Evolutionary conservation across 73 alveolate species (phyloP).

Genomic region (Paramecium sonneborni): DNA sequence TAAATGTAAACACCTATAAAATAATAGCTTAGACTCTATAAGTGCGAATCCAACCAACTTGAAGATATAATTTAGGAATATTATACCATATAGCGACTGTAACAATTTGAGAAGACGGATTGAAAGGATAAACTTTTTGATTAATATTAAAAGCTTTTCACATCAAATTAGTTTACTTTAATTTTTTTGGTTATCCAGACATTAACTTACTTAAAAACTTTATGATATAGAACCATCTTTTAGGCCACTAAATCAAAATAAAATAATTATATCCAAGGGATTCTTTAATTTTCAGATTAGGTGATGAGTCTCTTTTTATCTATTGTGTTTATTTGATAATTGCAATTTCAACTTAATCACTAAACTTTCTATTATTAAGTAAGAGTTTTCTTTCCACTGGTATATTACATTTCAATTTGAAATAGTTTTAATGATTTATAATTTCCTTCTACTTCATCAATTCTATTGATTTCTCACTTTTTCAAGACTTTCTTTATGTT

Average conservation of each 20-base stretch:
- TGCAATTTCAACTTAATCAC: neutral
- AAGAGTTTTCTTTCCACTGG: neutral
- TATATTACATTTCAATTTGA: constrained; percentile 39
- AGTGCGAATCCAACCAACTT: constrained; percentile 27
- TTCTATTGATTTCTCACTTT: constrained; percentile 13
- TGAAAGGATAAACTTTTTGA: neutral
- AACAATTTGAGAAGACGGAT: neutral
- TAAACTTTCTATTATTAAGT: neutral
- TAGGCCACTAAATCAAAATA: neutral
- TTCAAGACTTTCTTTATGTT: constrained; percentile 53
- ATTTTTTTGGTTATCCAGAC: neutral
- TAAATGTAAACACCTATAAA: neutral
- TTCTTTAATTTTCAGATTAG: neutral
- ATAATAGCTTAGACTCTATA: neutral
- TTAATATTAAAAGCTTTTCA: neutral
- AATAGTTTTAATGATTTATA: constrained; percentile 40
- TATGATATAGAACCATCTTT: neutral
- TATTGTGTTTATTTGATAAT: neutral
- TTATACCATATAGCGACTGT: neutral
- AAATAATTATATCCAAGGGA: neutral
- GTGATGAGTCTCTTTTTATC: neutral
- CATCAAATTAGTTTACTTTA: neutral
- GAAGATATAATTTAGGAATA: neutral
- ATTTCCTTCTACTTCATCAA: constrained; percentile 51
- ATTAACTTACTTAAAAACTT: constrained; percentile 18